Evolutionary conservation across 768 basidiomycete species (phyloP).

Genomic region (Xerocomus spinulosus): DNA sequence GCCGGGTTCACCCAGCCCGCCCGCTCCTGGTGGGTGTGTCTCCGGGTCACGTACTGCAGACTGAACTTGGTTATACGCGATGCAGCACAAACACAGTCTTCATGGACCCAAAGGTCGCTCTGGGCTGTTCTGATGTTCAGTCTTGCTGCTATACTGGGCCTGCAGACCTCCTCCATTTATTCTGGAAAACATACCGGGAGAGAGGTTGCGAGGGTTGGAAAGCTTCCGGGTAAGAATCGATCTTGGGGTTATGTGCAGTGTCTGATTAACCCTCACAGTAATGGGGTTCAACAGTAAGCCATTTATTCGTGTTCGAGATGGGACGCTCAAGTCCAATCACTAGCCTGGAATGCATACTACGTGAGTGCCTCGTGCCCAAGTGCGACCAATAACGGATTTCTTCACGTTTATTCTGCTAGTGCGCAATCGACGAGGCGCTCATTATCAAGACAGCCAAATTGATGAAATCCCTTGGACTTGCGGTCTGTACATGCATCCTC

Average conservation of each 20-base stretch:
- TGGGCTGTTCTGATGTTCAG: slow-evolving; percentile 13
- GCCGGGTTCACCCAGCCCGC: not conserved
- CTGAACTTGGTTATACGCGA: not conserved
- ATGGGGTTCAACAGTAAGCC: slow-evolving; percentile 62
- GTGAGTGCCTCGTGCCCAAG: slow-evolving; percentile 30
- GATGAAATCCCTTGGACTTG: slow-evolving; percentile 49
- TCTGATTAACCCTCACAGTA: slow-evolving; percentile 31
- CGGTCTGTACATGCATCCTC: slow-evolving; percentile 31
- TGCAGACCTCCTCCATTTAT: slow-evolving; percentile 12
- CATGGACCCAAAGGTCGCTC: slow-evolving; percentile 4
- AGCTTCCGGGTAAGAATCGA: slow-evolving; percentile 32
- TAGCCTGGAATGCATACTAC: slow-evolving; percentile 70
- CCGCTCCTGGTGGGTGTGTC: not conserved
- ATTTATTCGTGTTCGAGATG: not conserved
- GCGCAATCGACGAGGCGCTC: slow-evolving; percentile 52
- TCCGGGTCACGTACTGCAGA: too few species aligned
- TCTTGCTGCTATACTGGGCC: slow-evolving; percentile 19
- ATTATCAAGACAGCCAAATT: slow-evolving; percentile 46
- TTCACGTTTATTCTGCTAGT: slow-evolving; percentile 32
- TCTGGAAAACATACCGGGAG: slow-evolving; percentile 1
- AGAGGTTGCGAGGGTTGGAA: slow-evolving; percentile 26
- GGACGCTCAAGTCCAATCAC: slow-evolving; percentile 2
- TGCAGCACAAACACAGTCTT: not conserved
- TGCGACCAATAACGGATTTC: not conserved
- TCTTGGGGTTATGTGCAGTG: not conserved